These are phyloP conservation scores for Saturnispora sekii DNA, from an alignment of 805 yeast species.

Conservation along the genomic window DNA sequence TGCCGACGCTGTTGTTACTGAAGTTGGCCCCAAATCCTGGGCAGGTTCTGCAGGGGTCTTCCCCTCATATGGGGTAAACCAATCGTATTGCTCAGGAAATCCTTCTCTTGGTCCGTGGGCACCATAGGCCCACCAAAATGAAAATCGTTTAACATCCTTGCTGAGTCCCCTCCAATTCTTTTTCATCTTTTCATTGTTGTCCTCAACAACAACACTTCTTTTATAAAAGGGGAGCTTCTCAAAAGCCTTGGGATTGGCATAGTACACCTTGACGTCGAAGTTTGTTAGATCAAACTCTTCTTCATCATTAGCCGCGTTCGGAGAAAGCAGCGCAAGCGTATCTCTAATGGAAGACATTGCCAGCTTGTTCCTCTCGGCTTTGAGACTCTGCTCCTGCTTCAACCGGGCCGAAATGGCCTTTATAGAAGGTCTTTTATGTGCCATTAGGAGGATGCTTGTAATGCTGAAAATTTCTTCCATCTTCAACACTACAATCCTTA, in stretches of 20 bases:
- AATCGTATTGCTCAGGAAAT: constrained; percentile 36
- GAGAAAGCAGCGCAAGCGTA: constrained; percentile 27
- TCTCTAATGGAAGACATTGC: constrained; percentile 33
- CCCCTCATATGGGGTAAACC: constrained; percentile 14
- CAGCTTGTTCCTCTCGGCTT: constrained; percentile 26
- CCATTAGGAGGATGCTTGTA: too few relatives aligned
- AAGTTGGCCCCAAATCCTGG: neutral
- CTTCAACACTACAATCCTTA: too few relatives aligned
- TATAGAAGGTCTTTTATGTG: constrained; percentile 1
- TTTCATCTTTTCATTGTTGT: constrained; percentile 35
- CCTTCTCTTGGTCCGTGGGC: constrained; percentile 62
- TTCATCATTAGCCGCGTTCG: constrained; percentile 22
- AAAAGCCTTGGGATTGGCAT: constrained; percentile 23
- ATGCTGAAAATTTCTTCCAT: too few relatives aligned
- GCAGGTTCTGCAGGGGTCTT: neutral
- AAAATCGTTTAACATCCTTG: constrained; percentile 40
- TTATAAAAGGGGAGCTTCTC: constrained; percentile 36
- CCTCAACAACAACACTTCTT: constrained; percentile 45
- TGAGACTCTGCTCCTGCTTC: constrained; percentile 22
- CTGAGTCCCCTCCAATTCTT: constrained; percentile 48
- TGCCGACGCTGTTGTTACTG: too few relatives aligned
- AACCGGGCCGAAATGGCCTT: constrained; percentile 15
- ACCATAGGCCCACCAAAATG: constrained; percentile 58
- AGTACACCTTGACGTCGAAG: constrained; percentile 27
- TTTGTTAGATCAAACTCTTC: constrained; percentile 24